A percentile compares a stretch with the other conserved stretches of the same genome.
Conservation (phyloP, 495 filamentous ascomycete species). For the Talaromyces wortmannii region DNA sequence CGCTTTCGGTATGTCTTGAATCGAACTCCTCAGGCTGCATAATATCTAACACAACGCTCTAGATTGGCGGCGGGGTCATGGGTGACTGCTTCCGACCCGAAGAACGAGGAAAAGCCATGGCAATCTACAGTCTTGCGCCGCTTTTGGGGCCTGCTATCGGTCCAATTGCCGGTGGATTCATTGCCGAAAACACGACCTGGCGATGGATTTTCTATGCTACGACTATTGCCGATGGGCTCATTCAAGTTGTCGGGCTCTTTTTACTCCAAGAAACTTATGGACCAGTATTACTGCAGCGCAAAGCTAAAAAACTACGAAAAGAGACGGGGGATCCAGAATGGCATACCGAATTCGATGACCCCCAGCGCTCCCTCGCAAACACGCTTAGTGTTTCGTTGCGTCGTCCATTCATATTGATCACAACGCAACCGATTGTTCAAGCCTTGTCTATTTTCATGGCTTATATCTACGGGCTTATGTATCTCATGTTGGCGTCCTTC, state of each 20-base stretch:
- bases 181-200: conserved; percentile 63
- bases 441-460: conserved; percentile 56
- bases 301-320: conserved; percentile 49
- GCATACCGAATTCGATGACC: conserved; percentile 56
- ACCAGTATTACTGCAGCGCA: conserved; percentile 51
- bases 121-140: conserved; percentile 58
- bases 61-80: conserved; percentile 54
- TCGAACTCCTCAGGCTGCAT: not conserved
- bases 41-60: not conserved
- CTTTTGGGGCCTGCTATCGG: conserved; percentile 62
- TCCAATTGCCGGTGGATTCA: conserved; percentile 58
- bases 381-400: conserved; percentile 38
- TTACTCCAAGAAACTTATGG: conserved; percentile 67
- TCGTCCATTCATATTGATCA: conserved; percentile 50
- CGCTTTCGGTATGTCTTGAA: conserved; percentile 33
- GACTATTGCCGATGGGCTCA: conserved; percentile 52
- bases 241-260: conserved; percentile 59
- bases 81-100: conserved; percentile 57
- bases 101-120: conserved; percentile 57
- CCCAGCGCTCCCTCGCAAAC: conserved; percentile 33
- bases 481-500: conserved; percentile 65
- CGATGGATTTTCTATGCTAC: conserved; percentile 63
- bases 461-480: conserved; percentile 67
- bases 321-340: conserved; percentile 57
- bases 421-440: conserved; percentile 55